phyloP scores from a whole-genome alignment of 345 rosid species.

The Eucalyptus pauciflora region DNA sequence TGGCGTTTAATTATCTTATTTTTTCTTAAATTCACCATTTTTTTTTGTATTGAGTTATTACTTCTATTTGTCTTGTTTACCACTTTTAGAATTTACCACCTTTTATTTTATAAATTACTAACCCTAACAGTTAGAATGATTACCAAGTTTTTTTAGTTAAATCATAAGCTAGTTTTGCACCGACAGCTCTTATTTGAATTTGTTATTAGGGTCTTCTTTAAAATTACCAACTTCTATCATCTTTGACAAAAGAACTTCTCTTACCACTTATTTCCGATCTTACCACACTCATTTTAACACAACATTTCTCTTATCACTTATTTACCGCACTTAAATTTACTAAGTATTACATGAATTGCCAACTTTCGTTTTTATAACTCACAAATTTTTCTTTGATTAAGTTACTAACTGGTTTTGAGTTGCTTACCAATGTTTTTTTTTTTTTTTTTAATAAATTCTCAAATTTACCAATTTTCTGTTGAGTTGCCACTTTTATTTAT shows the following conservation, averaged over 20 bases:
- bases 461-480: no score
- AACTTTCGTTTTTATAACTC: background rate
- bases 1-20: background rate
- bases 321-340: background rate
- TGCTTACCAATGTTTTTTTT: background rate
- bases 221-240: background rate
- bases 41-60: background rate
- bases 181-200: background rate
- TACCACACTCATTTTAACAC: background rate
- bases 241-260: background rate
- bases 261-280: background rate
- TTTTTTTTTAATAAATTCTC: no score
- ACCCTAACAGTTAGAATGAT: background rate
- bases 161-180: background rate
- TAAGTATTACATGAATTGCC: background rate
- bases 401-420: background rate
- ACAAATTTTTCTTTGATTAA: background rate
- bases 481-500: background rate
- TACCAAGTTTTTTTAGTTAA: background rate
- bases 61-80: background rate
- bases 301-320: background rate
- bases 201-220: background rate
- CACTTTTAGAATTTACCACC: background rate
- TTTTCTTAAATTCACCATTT: background rate
- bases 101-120: background rate